Percentiles rank a stretch among this genome's conserved stretches.
Evolutionary conservation across 441 rosid genomes (phyloP).

Genomic region (Gossypium aridum): DNA sequence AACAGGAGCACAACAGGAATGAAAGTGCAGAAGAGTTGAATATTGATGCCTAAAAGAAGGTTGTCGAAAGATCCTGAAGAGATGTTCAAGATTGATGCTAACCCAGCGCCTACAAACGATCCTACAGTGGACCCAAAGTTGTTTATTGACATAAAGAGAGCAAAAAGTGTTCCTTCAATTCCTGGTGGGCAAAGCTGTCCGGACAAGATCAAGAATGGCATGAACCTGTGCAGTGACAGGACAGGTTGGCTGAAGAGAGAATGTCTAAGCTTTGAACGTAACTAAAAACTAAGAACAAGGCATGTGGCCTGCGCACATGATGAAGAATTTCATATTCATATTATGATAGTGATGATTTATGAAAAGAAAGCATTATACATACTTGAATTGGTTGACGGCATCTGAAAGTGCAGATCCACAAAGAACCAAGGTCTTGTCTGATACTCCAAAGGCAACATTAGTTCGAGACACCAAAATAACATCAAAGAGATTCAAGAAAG

Average conservation of each 20-base stretch:
- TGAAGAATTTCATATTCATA: background rate
- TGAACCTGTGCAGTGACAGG: slow-evolving; percentile 32
- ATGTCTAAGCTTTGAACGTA: background rate
- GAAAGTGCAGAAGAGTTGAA: slow-evolving; percentile 72
- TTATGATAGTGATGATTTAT: background rate
- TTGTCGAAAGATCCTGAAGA: slow-evolving; percentile 83
- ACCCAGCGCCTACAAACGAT: slow-evolving; percentile 76
- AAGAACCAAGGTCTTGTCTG: slow-evolving; percentile 81
- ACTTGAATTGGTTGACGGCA: slow-evolving; percentile 92
- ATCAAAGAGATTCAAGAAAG: slow-evolving; percentile 57
- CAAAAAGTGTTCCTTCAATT: slow-evolving; percentile 89
- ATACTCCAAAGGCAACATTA: slow-evolving; percentile 51
- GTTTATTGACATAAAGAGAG: slow-evolving; percentile 93
- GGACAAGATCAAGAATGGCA: slow-evolving; percentile 93
- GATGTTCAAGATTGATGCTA: slow-evolving; percentile 71
- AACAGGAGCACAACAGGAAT: slow-evolving; percentile 65
- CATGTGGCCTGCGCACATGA: background rate
- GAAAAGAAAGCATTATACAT: slow-evolving; percentile 9
- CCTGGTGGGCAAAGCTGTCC: slow-evolving; percentile 95
- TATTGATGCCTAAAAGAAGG: slow-evolving; percentile 50
- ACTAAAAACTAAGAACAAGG: background rate
- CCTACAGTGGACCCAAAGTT: slow-evolving; percentile 80
- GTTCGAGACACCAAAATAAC: slow-evolving; percentile 60
- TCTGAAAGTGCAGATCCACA: slow-evolving; percentile 85
- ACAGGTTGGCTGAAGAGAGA: background rate